Evolutionary conservation across 2,329 filamentous ascomycete genomes (phyloP).

Genomic region (Fusarium sp.): DNA sequence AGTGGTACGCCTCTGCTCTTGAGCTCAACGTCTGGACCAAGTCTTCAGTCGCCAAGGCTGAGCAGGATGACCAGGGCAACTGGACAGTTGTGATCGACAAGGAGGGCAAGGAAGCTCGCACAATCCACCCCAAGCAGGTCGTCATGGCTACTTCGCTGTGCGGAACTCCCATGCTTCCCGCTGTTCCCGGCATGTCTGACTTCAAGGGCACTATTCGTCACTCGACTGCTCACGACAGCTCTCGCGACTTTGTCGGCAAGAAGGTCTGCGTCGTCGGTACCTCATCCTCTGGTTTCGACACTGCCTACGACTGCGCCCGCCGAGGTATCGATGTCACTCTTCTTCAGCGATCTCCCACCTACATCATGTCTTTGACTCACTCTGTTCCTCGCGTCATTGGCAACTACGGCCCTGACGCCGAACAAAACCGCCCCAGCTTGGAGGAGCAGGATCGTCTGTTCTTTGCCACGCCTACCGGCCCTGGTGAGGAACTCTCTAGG

Average conservation of each 20-base stretch:
- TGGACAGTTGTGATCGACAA: conserved; percentile 67
- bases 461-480: conserved; percentile 70
- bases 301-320: conserved; percentile 19
- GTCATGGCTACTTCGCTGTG: conserved; percentile 22
- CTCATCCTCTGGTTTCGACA: conserved; percentile 26
- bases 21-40: conserved; percentile 76
- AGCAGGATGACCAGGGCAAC: conserved; percentile 56
- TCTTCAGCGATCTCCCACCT: conserved; percentile 48
- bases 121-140: conserved; percentile 21
- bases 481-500: conserved; percentile 55
- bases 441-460: conserved; percentile 64
- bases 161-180: conserved; percentile 11
- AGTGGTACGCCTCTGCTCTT: conserved; percentile 71
- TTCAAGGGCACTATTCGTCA: conserved; percentile 22
- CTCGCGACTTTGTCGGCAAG: conserved; percentile 19
- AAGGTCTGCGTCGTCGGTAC: conserved; percentile 27
- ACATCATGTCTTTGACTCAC: conserved; percentile 53
- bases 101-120: conserved; percentile 26
- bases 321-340: conserved; percentile 28
- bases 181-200: conserved; percentile 12
- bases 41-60: conserved; percentile 18
- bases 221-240: conserved; percentile 15
- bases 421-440: conserved; percentile 65
- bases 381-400: conserved; percentile 50
- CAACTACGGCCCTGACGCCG: conserved; percentile 38